Conservation (phyloP, 805 yeast genomes). For the Candida quercuum region DNA sequence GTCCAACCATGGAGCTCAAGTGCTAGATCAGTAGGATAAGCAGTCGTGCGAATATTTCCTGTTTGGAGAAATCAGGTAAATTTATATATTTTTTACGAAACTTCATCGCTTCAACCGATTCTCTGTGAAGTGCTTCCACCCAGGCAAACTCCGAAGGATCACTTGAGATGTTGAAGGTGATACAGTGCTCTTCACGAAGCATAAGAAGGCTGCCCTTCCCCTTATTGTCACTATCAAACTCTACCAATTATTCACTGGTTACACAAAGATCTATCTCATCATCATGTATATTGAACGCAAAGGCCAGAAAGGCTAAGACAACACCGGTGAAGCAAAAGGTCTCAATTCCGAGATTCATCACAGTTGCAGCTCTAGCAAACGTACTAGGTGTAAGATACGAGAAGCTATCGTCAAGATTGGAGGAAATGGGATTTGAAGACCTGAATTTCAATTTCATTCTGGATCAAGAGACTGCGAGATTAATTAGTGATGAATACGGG, state of each 20-base stretch:
- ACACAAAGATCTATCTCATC: background rate
- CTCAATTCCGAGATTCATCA: slow-evolving; percentile 67
- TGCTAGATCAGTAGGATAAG: no score
- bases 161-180: no score
- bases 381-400: slow-evolving; percentile 61
- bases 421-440: slow-evolving; percentile 70
- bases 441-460: slow-evolving; percentile 66
- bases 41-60: no score
- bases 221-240: no score
- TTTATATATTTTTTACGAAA: no score
- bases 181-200: background rate
- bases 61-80: no score
- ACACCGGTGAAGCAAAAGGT: slow-evolving; percentile 13
- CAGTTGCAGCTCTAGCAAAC: slow-evolving; percentile 75
- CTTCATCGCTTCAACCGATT: no score
- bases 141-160: no score
- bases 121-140: no score
- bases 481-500: slow-evolving; percentile 87
- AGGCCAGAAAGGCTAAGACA: background rate
- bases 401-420: slow-evolving; percentile 51
- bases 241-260: no score
- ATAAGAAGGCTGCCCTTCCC: no score
- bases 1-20: no score
- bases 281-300: background rate
- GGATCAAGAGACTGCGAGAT: slow-evolving; percentile 78